These are phyloP conservation scores for Coleophoma eucalyptorum DNA, from an alignment of 2,329 filamentous ascomycete genomes.

Conservation along the genomic window DNA sequence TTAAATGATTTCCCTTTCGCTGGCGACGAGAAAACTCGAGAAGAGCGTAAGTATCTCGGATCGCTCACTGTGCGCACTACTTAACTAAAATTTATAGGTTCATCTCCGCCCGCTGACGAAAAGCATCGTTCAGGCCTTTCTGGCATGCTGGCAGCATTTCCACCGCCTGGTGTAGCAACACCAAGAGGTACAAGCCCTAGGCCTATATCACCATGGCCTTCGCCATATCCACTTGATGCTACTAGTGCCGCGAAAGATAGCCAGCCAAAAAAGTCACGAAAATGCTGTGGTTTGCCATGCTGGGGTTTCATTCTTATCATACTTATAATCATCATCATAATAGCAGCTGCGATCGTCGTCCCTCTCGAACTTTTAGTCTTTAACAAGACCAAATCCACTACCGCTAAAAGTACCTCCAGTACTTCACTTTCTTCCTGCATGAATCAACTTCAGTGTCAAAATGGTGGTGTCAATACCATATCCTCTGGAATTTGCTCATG, in stretches of 20 bases:
- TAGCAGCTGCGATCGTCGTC: conserved; percentile 79
- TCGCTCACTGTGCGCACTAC: not conserved
- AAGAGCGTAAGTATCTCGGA: not conserved
- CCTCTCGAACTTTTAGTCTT: conserved; percentile 66
- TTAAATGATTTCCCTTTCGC: conserved; percentile 43
- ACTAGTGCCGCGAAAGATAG: not conserved
- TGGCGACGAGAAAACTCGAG: conserved; percentile 18
- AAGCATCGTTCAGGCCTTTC: conserved; percentile 35
- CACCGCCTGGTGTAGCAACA: conserved; percentile 52
- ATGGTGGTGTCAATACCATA: conserved; percentile 76
- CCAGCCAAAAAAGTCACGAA: conserved; percentile 35
- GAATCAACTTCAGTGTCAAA: conserved; percentile 47
- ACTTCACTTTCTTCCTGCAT: conserved; percentile 9
- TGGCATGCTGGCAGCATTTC: conserved; percentile 64
- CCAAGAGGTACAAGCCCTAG: conserved; percentile 32
- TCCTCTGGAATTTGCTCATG: conserved; percentile 71
- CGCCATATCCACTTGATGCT: conserved; percentile 12
- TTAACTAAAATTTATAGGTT: conserved; percentile 5
- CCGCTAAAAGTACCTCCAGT: conserved; percentile 5
- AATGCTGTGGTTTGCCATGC: conserved; percentile 80
- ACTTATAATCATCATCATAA: conserved; percentile 64
- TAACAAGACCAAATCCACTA: conserved; percentile 36
- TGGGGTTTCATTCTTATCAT: conserved; percentile 70
- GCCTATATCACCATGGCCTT: conserved; percentile 29
- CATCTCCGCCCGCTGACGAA: not conserved